Percentiles rank a stretch among this genome's conserved stretches.
Conservation (phyloP, 2,329 filamentous ascomycete species). For the Neurospora sp. region DNA sequence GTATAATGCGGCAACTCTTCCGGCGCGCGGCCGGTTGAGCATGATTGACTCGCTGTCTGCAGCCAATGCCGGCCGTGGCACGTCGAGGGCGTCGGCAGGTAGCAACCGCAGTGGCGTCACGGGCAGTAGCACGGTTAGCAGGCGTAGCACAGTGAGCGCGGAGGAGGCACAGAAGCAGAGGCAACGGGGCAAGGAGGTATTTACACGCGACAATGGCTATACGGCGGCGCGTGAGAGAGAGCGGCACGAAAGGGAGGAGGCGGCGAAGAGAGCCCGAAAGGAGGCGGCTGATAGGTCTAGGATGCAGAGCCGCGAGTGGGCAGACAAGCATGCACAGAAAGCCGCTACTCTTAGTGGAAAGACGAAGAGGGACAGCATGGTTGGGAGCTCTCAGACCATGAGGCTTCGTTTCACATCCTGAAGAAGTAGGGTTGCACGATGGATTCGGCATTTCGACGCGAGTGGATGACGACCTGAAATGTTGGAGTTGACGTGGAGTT, state of each 20-base stretch:
- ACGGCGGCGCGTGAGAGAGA: conserved; percentile 41
- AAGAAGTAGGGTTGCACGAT: not conserved
- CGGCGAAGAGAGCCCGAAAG: conserved; percentile 45
- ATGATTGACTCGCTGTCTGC: conserved; percentile 23
- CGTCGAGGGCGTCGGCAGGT: conserved; percentile 38
- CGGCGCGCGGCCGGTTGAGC: conserved; percentile 19
- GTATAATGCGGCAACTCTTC: conserved; percentile 8
- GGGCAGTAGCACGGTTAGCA: conserved; percentile 17
- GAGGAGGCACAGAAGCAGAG: conserved; percentile 43
- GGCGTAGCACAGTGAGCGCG: conserved; percentile 30
- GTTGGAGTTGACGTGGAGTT: not conserved
- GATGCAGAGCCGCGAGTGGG: conserved; percentile 51
- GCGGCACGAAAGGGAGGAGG: conserved; percentile 42
- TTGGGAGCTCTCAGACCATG: not conserved
- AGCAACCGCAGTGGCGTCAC: conserved; percentile 26
- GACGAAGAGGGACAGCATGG: not conserved
- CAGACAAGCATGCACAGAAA: conserved; percentile 43
- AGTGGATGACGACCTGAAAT: not conserved
- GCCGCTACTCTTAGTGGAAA: conserved; percentile 5
- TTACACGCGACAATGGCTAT: conserved; percentile 40
- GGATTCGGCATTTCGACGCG: not conserved
- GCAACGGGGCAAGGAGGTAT: conserved; percentile 43
- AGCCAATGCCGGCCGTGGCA: conserved; percentile 24
- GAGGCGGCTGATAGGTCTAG: conserved; percentile 53
- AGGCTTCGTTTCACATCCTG: not conserved